Percentiles rank a stretch among this genome's conserved stretches.
Evolutionary conservation across 2,329 filamentous ascomycete species (phyloP).

Genomic region (Ceratocystis cacaofunesta): DNA sequence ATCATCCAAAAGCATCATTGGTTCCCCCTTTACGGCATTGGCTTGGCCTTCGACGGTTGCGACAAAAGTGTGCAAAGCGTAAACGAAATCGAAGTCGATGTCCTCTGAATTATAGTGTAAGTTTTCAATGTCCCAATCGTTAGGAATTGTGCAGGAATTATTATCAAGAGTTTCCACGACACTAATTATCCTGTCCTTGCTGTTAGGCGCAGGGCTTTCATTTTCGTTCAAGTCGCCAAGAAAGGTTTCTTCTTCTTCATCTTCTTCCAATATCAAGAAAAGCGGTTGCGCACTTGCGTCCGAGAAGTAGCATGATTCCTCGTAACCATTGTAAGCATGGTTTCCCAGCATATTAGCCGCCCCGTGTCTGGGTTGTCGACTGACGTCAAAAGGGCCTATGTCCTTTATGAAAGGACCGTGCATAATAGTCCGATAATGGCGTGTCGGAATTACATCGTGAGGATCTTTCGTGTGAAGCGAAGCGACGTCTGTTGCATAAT

Average conservation of each 20-base stretch:
- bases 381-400: not conserved
- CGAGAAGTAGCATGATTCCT: not conserved
- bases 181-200: slow-evolving; percentile 21
- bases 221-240: slow-evolving; percentile 24
- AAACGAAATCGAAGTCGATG: slow-evolving; percentile 99
- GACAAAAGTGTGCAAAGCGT: slow-evolving; percentile 92
- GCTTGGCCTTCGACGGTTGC: slow-evolving; percentile 96
- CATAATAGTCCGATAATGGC: not conserved
- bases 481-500: no score
- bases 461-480: not conserved
- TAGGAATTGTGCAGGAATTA: slow-evolving; percentile 51
- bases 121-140: slow-evolving; percentile 63
- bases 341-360: not conserved
- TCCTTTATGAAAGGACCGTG: not conserved
- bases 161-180: slow-evolving; percentile 21
- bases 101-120: slow-evolving; percentile 86
- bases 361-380: not conserved
- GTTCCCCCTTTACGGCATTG: slow-evolving; percentile 95
- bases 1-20: slow-evolving; percentile 94
- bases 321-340: not conserved
- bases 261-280: slow-evolving; percentile 4
- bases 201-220: slow-evolving; percentile 27
- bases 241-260: slow-evolving; percentile 2
- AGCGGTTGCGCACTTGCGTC: slow-evolving; percentile 12
- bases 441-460: not conserved